These are phyloP conservation scores for Leccinellum luteum DNA, from an alignment of 768 basidiomycete species.

Conservation along the genomic window DNA sequence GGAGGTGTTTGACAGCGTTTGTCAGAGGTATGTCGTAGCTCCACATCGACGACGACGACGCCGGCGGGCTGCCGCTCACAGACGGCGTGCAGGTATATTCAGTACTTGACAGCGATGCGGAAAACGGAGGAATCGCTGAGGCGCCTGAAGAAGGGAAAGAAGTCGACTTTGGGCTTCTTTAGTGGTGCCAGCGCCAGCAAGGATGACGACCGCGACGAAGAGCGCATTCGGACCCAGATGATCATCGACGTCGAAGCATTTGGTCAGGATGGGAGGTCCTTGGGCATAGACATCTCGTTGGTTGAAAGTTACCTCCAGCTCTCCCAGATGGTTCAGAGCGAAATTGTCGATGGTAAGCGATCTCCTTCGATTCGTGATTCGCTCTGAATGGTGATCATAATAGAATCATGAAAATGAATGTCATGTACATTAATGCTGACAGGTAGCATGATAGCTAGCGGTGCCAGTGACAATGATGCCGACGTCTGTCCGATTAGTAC, in stretches of 20 bases:
- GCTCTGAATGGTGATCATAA: background rate
- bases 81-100: conserved; percentile 58
- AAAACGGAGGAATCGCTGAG: conserved; percentile 91
- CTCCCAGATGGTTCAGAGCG: conserved; percentile 56
- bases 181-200: conserved; percentile 45
- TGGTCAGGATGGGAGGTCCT: conserved; percentile 65
- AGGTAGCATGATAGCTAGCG: conserved; percentile 56
- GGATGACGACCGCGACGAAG: conserved; percentile 79
- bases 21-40: conserved; percentile 52
- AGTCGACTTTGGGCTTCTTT: conserved; percentile 77
- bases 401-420: conserved; percentile 16
- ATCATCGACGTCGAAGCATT: conserved; percentile 83
- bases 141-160: conserved; percentile 85
- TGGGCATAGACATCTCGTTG: conserved; percentile 62
- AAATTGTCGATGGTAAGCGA: conserved; percentile 34
- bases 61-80: background rate
- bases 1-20: conserved; percentile 70
- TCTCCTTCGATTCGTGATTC: background rate
- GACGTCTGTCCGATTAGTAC: conserved; percentile 14
- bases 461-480: conserved; percentile 53
- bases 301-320: conserved; percentile 54
- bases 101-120: conserved; percentile 77
- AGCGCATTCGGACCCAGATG: conserved; percentile 82
- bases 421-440: conserved; percentile 27
- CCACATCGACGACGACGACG: background rate